Conservation (phyloP, 805 yeast genomes). For the Ogataea angusta region DNA sequence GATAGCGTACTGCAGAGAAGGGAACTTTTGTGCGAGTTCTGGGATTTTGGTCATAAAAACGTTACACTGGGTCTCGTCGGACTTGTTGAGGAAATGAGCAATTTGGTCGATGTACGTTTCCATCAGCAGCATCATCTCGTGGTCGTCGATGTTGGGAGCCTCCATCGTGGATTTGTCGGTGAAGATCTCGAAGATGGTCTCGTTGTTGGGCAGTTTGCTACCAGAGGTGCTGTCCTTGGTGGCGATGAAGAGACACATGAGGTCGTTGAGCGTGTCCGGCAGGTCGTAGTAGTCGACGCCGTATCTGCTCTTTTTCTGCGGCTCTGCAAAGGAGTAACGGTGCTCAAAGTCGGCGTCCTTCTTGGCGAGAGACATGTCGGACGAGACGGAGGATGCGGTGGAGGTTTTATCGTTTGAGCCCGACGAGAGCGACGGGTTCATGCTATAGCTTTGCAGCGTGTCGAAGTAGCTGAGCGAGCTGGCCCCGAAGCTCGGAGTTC, state of each 20-base stretch:
- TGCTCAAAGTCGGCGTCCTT: constrained; percentile 25
- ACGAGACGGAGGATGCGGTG: constrained; percentile 19
- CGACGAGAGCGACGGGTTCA: constrained; percentile 1
- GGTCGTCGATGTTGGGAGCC: constrained; percentile 29
- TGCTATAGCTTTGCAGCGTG: constrained; percentile 5
- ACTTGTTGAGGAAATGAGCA: constrained; percentile 28
- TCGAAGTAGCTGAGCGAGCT: constrained; percentile 2
- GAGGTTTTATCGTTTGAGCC: constrained; percentile 7
- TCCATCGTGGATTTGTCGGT: constrained; percentile 24
- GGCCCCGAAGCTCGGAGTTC: constrained; percentile 17
- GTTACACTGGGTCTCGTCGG: constrained; percentile 26
- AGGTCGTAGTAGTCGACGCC: constrained; percentile 27
- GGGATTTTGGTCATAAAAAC: constrained; percentile 35
- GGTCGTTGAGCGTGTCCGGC: constrained; percentile 36
- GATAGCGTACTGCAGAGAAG: constrained; percentile 26
- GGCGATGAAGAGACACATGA: constrained; percentile 38
- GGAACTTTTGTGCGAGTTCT: constrained; percentile 37
- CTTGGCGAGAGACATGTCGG: constrained; percentile 20
- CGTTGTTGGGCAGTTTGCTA: constrained; percentile 23
- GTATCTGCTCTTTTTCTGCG: constrained; percentile 3
- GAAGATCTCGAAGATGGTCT: constrained; percentile 26
- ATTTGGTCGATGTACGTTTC: constrained; percentile 37
- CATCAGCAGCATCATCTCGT: constrained; percentile 32
- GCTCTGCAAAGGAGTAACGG: constrained; percentile 21
- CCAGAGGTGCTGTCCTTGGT: constrained; percentile 19